Base-by-base conservation (phyloP, 2,329 filamentous ascomycete genomes). In the Phialophora chinensis region DNA sequence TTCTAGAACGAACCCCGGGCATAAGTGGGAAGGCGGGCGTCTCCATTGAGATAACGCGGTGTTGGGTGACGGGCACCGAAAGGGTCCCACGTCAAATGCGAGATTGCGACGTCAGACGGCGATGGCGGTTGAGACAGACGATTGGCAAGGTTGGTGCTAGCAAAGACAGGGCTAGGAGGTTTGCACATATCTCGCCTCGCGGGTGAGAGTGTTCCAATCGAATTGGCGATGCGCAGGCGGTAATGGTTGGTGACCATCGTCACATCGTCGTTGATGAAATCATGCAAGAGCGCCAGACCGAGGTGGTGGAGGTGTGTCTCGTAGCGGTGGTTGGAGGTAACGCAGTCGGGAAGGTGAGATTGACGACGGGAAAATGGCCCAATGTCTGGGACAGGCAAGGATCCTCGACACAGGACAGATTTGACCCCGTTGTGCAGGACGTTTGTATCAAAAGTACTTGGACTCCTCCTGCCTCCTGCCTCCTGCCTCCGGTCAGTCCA, bases 31-130 rank as follows among this genome's bases (percentile, higher is more conserved):
- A 42, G 38, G 55, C 42, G 20, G 42, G 17, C 23, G 42, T 25
- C 23, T 44, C 63, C 53, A 29, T 47, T 58, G 35, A 35, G 25
- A 59, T 52, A 60, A 35, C 29, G n/a, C 44, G 4, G 23, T 47
- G 35, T 33, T 31, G 42, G 50, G 25, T 38, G 35, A n/a, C 25
- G 38, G 23, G 23, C 23, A 25, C 23, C 23, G 23, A 25, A 25
- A 25, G 23, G 23, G 38, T 17, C 38, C 38, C 14, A 38, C 31
- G 31, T 56, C 27, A 44, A 55, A 44, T 55, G 55, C 63, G 65
- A 63, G 65, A 63, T 66, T 66, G 50, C 60, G 55, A 66, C 60
- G 54, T 66, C 60, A 49, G 52, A 7, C 14, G 20, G 33, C 50
- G 49, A 50, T 63, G 17, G 35, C n/a, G 17, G 63, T 62, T 53